Conservation (phyloP, 305 asterid genomes). For the Solanum hybrid region DNA sequence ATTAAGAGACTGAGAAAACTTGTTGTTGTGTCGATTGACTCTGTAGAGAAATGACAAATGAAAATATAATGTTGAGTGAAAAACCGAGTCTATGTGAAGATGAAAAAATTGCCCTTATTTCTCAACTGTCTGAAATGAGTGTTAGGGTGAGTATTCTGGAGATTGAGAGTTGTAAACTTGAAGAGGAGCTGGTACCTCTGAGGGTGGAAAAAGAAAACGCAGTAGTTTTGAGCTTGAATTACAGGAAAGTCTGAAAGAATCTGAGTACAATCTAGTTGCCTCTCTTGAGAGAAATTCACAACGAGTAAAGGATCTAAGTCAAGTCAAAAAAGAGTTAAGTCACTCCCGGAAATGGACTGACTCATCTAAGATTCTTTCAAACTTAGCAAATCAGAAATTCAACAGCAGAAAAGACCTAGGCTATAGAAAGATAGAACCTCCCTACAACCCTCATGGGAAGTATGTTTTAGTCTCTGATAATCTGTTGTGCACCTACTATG, state of each 20-base stretch:
- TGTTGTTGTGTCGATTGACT: not conserved
- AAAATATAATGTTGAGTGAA: not conserved
- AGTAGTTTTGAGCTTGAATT: not conserved
- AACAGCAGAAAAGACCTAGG: not conserved
- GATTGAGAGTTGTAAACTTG: not conserved
- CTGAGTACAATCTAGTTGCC: not conserved
- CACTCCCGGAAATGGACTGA: not conserved
- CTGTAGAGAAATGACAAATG: not conserved
- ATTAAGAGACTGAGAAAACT: too few species aligned
- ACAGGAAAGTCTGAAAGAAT: not conserved
- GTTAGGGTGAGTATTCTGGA: not conserved
- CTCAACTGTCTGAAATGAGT: not conserved
- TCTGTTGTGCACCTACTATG: not conserved
- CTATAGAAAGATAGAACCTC: not conserved
- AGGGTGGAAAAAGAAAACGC: not conserved
- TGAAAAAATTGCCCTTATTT: not conserved
- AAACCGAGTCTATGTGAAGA: not conserved
- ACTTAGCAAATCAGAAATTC: not conserved
- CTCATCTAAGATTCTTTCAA: not conserved
- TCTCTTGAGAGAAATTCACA: not conserved
- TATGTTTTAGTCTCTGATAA: not conserved
- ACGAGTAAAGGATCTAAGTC: not conserved
- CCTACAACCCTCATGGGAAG: not conserved
- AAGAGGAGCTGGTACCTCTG: not conserved
- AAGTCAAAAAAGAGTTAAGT: not conserved